phyloP scores from a whole-genome alignment of 164 flowering plant genomes.

The Vitis vinifera region DNA sequence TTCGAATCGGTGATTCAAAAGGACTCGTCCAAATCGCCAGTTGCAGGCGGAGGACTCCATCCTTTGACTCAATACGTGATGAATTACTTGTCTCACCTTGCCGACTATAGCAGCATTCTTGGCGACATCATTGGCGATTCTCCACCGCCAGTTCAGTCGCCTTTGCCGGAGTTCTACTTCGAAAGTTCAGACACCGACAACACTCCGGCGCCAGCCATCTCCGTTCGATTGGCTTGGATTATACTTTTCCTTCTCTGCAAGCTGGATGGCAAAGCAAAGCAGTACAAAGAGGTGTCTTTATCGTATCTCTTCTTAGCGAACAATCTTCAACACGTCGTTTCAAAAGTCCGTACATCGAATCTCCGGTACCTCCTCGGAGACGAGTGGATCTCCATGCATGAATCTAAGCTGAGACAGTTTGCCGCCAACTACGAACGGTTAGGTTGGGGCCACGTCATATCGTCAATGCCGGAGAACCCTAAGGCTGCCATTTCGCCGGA shows the following conservation, averaged over 20 bases:
- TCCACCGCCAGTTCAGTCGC: slow-evolving; percentile 30
- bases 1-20: slow-evolving; percentile 58
- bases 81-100: slow-evolving; percentile 48
- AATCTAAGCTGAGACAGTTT: slow-evolving; percentile 43
- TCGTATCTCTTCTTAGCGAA: slow-evolving; percentile 66
- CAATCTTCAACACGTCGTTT: slow-evolving; percentile 59
- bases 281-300: slow-evolving; percentile 48
- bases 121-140: slow-evolving; percentile 47
- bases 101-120: slow-evolving; percentile 48
- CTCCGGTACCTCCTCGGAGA: slow-evolving; percentile 55
- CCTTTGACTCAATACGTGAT: slow-evolving; percentile 49
- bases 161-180: slow-evolving; percentile 37
- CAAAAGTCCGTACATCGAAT: slow-evolving; percentile 40
- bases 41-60: slow-evolving; percentile 56
- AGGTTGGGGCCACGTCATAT: slow-evolving; percentile 53
- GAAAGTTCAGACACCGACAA: slow-evolving; percentile 20
- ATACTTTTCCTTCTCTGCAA: slow-evolving; percentile 63
- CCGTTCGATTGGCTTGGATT: slow-evolving; percentile 52
- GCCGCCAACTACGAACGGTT: slow-evolving; percentile 44
- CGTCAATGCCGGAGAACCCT: slow-evolving; percentile 38
- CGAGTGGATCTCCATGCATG: slow-evolving; percentile 53
- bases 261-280: slow-evolving; percentile 57
- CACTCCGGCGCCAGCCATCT: slow-evolving; percentile 19
- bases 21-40: slow-evolving; percentile 38
- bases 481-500: slow-evolving; percentile 23